Base-by-base conservation (phyloP, 495 filamentous ascomycete species). In the Penicillium cataractarum region DNA sequence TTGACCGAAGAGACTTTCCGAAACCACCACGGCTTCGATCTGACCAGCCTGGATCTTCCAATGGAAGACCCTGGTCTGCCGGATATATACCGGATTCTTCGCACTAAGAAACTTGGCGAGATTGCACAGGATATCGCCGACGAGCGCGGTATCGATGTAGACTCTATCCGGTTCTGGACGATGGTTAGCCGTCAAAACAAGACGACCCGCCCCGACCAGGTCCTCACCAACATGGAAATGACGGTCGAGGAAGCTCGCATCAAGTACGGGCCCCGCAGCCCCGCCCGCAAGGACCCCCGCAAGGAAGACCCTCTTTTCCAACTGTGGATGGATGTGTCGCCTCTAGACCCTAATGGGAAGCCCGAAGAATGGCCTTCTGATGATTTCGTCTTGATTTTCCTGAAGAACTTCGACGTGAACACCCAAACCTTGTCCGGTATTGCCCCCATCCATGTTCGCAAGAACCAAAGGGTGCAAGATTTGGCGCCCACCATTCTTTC, bases 111-210 rank as follows among this genome's bases (percentile, higher is more conserved):
- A 2, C 82, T 98, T 26, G 74, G 86, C 29, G 91, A 97, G 3
- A 83, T 98, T 62, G 84, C 87, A 10, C 75, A 83, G 40, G 77
- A 77, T 33, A 81, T 97, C 55, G 93, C 89, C 0, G 78, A 84
- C 22, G 89, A 96, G 55, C 78, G 86, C n/a, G 80, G 76, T 3
- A 40, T 80, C 21, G 74, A 86, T 52, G 78, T 87, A 4, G 83
- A 84, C 44, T 82, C 83, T 33, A 74, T 98, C 22, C 87, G 95
- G 31, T 83, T 97, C 48, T 98, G 95, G 96, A 87, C 90, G 40
- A 97, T 99, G 92, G 96, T 99, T 0, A 97, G 97, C 68, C 91
- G 95, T 10, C 95, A 99, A 70, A 99, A 99, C 71, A 97, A 97
- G 78, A 98, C 95, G 0, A 89, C 90, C 46, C 85, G 95, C 27